These are phyloP conservation scores for Leccinum rimulosum DNA, from an alignment of 768 basidiomycete species.

Conservation along the genomic window DNA sequence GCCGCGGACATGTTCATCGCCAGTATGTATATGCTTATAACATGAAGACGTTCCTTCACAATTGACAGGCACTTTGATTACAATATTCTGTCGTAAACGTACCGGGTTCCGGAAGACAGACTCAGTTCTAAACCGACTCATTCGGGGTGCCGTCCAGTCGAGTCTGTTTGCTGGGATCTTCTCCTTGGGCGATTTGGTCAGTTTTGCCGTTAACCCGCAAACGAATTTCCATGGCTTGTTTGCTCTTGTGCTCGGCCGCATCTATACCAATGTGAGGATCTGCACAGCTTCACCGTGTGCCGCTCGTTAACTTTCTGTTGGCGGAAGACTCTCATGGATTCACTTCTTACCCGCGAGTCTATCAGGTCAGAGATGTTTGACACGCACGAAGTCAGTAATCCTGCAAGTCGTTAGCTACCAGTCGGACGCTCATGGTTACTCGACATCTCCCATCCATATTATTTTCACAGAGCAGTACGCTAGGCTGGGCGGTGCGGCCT, in stretches of 20 bases:
- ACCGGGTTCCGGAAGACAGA: background rate
- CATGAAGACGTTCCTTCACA: background rate
- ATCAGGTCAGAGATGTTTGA: background rate
- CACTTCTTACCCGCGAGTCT: slow-evolving; percentile 7
- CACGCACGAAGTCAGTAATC: background rate
- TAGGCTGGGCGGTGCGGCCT: background rate
- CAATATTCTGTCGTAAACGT: background rate
- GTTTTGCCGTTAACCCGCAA: background rate
- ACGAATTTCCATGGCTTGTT: background rate
- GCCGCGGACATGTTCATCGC: background rate
- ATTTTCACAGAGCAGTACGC: background rate
- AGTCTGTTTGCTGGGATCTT: background rate
- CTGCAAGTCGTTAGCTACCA: background rate
- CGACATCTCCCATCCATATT: background rate
- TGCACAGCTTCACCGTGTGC: background rate
- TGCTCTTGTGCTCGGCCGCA: background rate
- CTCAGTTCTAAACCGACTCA: background rate
- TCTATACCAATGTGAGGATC: background rate
- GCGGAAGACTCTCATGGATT: slow-evolving; percentile 11
- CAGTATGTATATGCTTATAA: background rate
- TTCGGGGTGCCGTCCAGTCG: background rate
- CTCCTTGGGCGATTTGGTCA: background rate
- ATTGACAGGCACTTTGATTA: background rate
- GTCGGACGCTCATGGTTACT: background rate
- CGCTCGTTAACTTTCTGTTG: background rate